Base-by-base conservation (phyloP, 1,284 basidiomycete species). In the Cystobasidium slooffiae region DNA sequence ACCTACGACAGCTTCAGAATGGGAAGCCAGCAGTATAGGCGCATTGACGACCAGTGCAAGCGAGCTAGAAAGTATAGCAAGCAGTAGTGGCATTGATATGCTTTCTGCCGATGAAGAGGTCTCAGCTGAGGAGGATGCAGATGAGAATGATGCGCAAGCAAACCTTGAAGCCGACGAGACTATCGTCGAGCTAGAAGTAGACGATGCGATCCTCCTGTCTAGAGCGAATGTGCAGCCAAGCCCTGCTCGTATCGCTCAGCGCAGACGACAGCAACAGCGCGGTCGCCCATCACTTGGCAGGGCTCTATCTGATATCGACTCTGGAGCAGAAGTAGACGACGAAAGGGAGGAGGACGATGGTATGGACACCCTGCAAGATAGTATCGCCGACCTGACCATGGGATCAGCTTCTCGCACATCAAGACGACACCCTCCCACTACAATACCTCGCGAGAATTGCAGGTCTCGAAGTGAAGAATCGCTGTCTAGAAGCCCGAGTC, bases 21-120 rank as follows among this genome's bases (percentile, higher is more conserved):
- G 70, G 70, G 70, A 73, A 59, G 70, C 70, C 4, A 73, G 70
- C 63, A 73, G 70, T 51, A 65, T 58, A 6, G 70, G 59, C 8
- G 43, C 7, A n/a, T 51, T 66, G 37, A 56, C 62, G 6, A 59
- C 52, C 18, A 73, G 24, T 18, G 63, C 63, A 22, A 73, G 70
- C 62, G 70, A 73, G 51, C 7, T 66, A 37, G 62, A 53, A 22
- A 72, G 69, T 31, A 18, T 22, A 2, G 51, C 55, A 18, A 59
- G 43, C 37, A 22, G 53, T 41, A 63, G 61, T 49, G 61, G 61
- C 12, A n/a, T 49, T 3, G 61, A 63, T 20, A 62, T 63, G 47
- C 59, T 64, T 10, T 51, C 53, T 22, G 24, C 44, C 9, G 68
- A 61, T 6, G 68, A 70, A 22, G 47, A 44, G 20, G 68, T 9